A percentile compares a stretch with the other conserved stretches of the same genome.
Conservation (phyloP, 2,329 filamentous ascomycete species). For the Metarhizium brunneum region DNA sequence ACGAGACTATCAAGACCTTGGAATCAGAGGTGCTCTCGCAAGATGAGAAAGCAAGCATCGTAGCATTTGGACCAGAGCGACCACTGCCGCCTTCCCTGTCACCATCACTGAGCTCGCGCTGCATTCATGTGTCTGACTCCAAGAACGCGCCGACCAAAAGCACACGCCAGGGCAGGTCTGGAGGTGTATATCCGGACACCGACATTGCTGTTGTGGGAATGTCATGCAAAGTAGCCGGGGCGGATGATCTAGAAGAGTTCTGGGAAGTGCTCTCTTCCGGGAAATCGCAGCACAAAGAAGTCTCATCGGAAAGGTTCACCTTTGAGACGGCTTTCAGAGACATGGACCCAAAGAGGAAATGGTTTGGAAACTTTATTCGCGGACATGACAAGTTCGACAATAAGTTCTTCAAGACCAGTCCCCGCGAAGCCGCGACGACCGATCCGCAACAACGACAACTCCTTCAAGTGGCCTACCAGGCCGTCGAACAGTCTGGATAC, state of each 20-base stretch:
- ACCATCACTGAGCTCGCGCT: not conserved
- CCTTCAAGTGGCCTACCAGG: conserved; percentile 32
- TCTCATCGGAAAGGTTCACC: not conserved
- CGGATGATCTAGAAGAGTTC: conserved; percentile 21
- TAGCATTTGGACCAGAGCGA: not conserved
- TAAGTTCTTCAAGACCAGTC: conserved; percentile 30
- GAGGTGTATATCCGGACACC: not conserved
- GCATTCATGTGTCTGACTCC: conserved; percentile 10
- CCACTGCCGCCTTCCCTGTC: not conserved
- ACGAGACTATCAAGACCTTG: conserved; percentile 16
- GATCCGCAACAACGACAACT: conserved; percentile 30
- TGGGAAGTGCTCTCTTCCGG: conserved; percentile 18
- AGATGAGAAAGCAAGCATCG: not conserved
- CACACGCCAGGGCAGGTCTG: not conserved
- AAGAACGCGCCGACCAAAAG: not conserved
- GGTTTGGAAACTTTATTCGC: conserved; percentile 15
- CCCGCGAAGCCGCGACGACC: conserved; percentile 25
- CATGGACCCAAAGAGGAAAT: conserved; percentile 1
- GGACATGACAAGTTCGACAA: conserved; percentile 24
- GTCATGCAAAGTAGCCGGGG: conserved; percentile 27
- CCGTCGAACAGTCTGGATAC: conserved; percentile 21
- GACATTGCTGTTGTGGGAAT: conserved; percentile 29
- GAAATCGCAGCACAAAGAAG: conserved; percentile 6
- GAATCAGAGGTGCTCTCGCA: not conserved
- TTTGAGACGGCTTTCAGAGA: not conserved